These are phyloP conservation scores for Copromyces sp. DNA, from an alignment of 495 filamentous ascomycete species.

Conservation along the genomic window DNA sequence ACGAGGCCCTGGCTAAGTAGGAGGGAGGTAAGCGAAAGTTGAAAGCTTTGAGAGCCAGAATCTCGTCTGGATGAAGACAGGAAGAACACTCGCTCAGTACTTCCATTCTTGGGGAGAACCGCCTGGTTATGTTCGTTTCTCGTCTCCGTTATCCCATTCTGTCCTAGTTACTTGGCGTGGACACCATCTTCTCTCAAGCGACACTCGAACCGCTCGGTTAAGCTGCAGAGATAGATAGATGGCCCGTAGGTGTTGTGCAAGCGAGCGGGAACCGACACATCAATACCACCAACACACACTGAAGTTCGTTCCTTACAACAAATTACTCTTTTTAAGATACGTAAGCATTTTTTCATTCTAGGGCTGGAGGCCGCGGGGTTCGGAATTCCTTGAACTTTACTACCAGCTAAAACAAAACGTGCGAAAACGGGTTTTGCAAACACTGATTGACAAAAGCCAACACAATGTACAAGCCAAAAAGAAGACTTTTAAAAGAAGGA, in stretches of 20 bases:
- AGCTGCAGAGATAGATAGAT: not conserved
- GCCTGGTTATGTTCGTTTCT: not conserved
- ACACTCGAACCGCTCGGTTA: not conserved
- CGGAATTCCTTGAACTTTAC: too few species aligned
- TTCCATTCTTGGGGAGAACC: not conserved
- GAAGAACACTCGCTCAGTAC: not conserved
- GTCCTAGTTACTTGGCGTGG: not conserved
- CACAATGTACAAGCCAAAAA: too few species aligned
- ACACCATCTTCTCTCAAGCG: not conserved
- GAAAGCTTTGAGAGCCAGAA: not conserved
- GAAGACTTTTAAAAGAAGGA: too few species aligned
- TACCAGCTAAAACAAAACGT: too few species aligned
- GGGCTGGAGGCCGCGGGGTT: too few species aligned
- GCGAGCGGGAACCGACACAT: too few species aligned
- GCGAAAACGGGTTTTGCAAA: too few species aligned
- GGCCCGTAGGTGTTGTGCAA: not conserved
- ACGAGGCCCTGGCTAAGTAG: not conserved
- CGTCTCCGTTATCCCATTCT: not conserved
- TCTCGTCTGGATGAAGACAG: not conserved
- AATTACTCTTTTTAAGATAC: too few species aligned
- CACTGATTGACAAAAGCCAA: too few species aligned
- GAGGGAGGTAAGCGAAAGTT: not conserved
- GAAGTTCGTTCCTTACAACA: too few species aligned
- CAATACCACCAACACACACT: too few species aligned
- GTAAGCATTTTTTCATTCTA: too few species aligned